These are phyloP conservation scores for Cnidoscolus chayamansa DNA, from an alignment of 441 rosid species.

Conservation along the genomic window DNA sequence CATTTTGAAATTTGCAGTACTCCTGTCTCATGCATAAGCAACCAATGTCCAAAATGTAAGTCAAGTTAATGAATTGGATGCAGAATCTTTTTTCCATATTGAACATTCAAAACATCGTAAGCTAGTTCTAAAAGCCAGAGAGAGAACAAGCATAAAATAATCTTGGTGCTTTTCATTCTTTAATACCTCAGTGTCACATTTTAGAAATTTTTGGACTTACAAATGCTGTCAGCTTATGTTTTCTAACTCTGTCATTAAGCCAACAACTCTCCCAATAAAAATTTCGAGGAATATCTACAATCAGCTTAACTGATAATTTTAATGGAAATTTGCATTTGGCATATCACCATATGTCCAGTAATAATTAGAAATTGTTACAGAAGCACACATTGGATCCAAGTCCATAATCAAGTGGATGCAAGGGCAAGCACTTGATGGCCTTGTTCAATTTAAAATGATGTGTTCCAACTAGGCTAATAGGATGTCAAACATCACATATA, in stretches of 20 bases:
- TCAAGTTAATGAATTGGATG: neutral
- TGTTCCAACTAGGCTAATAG: neutral
- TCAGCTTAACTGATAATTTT: no score
- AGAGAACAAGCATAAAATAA: neutral
- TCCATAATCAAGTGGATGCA: neutral
- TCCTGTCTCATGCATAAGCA: conserved; percentile 36
- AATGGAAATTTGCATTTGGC: no score
- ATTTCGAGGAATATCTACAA: no score
- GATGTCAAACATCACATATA: no score
- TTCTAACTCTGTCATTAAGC: no score
- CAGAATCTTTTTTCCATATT: neutral
- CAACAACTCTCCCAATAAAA: no score
- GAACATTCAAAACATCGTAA: neutral
- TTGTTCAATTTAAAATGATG: neutral
- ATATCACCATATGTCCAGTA: no score
- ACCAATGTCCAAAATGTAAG: conserved; percentile 38
- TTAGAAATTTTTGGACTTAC: no score
- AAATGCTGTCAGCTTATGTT: no score
- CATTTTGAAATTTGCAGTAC: conserved; percentile 24
- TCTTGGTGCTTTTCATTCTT: neutral
- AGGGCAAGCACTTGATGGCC: neutral
- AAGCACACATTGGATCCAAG: neutral
- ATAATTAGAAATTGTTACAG: neutral
- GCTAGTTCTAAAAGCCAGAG: neutral
- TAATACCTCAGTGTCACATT: neutral